Evolutionary conservation across 345 rosid genomes (phyloP), one percentile per base, ranked within the genome.

Genomic region (Eucalyptus dawsonii): DNA sequence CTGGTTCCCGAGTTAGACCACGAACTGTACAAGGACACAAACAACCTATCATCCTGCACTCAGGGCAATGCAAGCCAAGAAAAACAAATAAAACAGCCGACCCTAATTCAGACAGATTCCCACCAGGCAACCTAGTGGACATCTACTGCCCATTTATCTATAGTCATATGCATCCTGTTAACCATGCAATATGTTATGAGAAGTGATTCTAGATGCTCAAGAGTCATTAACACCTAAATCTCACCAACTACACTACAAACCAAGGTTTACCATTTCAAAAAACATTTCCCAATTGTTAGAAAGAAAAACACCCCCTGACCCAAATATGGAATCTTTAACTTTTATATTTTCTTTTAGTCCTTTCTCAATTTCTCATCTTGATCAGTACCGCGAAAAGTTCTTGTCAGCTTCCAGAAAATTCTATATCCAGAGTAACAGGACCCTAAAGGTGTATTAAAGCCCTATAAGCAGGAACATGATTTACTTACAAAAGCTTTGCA

Each of bases 401-500:
- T 12, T 37, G 83, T 76, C 83, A 76, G 45, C 47, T 37, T 76
- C 47, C 27, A 37, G 45, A 76, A 76, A 76, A 19, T 76, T 76
- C 8, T 21, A 37, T 37, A 76, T 37, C 47, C 31, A 34, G 50
- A 21, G 56, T 17, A 16, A 72, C 40, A 29, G 44, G 42, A 85
- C 67, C 27, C 60, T 69, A 58, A 83, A 34, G 8, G 29, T 67
- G 51, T 21, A 21, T 21, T 44, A 37, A 37, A 76, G 45, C 27
- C 42, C 45, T 76, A 37, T 76, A 76, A 69, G 45, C 27, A 76
- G 83, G 47, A 76, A 76, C 8, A 3, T 44, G 14, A 51, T 22
- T 40, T 14, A 90, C 99, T 95, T 94, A 97, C 99, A 97, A 93
- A 83, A 98, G 97, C 92, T 97, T 98, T 87, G 95, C 97, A 91